phyloP scores from a whole-genome alignment of 2,329 filamentous ascomycete genomes.

The Aureobasidium mangrovei region DNA sequence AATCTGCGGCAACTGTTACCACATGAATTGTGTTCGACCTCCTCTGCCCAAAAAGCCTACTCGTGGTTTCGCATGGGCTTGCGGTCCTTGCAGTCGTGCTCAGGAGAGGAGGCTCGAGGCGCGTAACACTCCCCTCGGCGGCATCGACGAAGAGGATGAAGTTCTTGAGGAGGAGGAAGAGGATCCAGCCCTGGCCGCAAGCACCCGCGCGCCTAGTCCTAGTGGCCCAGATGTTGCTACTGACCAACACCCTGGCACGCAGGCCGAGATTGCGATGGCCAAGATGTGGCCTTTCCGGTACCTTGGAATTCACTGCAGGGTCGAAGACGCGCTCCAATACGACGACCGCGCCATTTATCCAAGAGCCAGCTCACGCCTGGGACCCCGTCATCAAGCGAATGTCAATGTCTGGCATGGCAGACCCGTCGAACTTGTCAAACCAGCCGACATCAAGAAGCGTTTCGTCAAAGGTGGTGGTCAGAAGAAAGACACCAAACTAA shows the following conservation, averaged over 20 bases:
- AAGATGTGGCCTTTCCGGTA: slow-evolving; percentile 96
- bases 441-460: slow-evolving; percentile 74
- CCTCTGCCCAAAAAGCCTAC: slow-evolving; percentile 92
- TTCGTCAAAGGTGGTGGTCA: slow-evolving; percentile 52
- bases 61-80: slow-evolving; percentile 95
- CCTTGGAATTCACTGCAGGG: slow-evolving; percentile 86
- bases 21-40: slow-evolving; percentile 95
- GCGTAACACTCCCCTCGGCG: slow-evolving; percentile 65
- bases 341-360: slow-evolving; percentile 92
- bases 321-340: slow-evolving; percentile 91
- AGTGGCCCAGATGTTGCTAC: slow-evolving; percentile 42
- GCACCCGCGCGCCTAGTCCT: slow-evolving; percentile 50
- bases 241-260: slow-evolving; percentile 57
- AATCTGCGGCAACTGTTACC: slow-evolving; percentile 88
- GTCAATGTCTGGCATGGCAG: slow-evolving; percentile 78
- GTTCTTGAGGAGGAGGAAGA: slow-evolving; percentile 57
- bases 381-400: slow-evolving; percentile 82
- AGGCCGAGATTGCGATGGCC: slow-evolving; percentile 84
- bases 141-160: slow-evolving; percentile 55
- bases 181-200: slow-evolving; percentile 44
- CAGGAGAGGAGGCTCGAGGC: slow-evolving; percentile 89
- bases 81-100: slow-evolving; percentile 89
- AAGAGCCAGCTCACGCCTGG: slow-evolving; percentile 83
- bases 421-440: slow-evolving; percentile 83
- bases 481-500: slow-evolving; percentile 67